phyloP scores from a whole-genome alignment of 805 yeast species.

The Kuraishia piskuri region DNA sequence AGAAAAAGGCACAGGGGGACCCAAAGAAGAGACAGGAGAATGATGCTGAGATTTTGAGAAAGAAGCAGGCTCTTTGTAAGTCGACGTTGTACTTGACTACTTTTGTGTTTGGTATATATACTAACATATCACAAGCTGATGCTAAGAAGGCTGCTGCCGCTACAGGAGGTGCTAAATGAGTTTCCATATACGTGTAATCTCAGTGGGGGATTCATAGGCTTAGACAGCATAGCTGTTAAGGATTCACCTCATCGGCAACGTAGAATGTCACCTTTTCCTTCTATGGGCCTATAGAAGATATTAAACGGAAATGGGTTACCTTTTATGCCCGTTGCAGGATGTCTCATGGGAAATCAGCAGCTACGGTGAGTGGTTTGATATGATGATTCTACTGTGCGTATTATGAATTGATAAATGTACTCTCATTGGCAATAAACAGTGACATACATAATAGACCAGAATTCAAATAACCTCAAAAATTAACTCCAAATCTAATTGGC shows the following conservation, averaged over 20 bases:
- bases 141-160: constrained; percentile 24
- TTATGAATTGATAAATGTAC: background rate
- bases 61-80: constrained; percentile 78
- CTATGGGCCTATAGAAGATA: too few species aligned
- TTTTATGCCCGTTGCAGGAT: too few species aligned
- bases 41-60: constrained; percentile 86
- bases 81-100: constrained; percentile 14
- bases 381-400: too few species aligned
- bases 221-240: background rate
- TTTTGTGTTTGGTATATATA: background rate
- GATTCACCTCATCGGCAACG: background rate
- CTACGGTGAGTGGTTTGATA: too few species aligned
- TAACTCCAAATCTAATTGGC: background rate
- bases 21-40: constrained; percentile 78
- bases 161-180: constrained; percentile 11
- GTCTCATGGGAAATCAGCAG: too few species aligned
- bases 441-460: background rate
- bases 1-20: constrained; percentile 75
- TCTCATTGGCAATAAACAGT: background rate
- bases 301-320: too few species aligned
- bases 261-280: background rate
- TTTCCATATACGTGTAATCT: too few species aligned
- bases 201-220: too few species aligned
- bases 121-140: constrained; percentile 16
- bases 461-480: background rate